phyloP scores from a whole-genome alignment of 306 rosid genomes.

The Spatholobus suberectus region DNA sequence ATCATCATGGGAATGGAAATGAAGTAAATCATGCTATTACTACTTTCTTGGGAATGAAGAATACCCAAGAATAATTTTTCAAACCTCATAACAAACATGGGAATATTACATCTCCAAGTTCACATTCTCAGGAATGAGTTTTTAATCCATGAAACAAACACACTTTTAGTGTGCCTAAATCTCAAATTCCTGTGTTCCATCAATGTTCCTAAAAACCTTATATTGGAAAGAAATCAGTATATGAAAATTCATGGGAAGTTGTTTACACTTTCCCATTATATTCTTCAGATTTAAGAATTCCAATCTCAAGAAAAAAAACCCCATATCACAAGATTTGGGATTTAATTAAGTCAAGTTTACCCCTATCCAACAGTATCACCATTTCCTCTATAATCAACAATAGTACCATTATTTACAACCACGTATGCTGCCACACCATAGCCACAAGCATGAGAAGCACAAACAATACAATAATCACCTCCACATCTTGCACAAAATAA shows the following conservation, averaged over 20 bases:
- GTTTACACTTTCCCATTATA: neutral
- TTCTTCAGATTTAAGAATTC: neutral
- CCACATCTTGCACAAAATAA: neutral
- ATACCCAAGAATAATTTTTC: too few relatives aligned
- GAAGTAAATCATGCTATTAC: too few relatives aligned
- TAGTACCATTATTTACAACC: neutral
- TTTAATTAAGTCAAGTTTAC: conserved; percentile 13
- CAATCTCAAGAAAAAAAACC: neutral
- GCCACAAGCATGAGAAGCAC: conserved; percentile 23
- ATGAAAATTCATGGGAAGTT: neutral
- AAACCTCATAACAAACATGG: too few relatives aligned
- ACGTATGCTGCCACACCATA: neutral
- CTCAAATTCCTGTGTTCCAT: too few relatives aligned
- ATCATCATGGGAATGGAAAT: too few relatives aligned
- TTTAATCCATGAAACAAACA: too few relatives aligned
- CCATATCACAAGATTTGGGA: neutral
- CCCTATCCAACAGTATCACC: neutral
- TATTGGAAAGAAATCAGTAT: conserved; percentile 4
- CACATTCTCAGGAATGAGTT: too few relatives aligned
- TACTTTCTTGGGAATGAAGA: too few relatives aligned
- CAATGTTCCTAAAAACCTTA: neutral
- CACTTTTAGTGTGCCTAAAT: too few relatives aligned
- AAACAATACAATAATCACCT: neutral
- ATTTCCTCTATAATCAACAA: conserved; percentile 26
- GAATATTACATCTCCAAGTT: too few relatives aligned